phyloP scores from a whole-genome alignment of 805 yeast genomes.

The Sporopachydermia lactativora region DNA sequence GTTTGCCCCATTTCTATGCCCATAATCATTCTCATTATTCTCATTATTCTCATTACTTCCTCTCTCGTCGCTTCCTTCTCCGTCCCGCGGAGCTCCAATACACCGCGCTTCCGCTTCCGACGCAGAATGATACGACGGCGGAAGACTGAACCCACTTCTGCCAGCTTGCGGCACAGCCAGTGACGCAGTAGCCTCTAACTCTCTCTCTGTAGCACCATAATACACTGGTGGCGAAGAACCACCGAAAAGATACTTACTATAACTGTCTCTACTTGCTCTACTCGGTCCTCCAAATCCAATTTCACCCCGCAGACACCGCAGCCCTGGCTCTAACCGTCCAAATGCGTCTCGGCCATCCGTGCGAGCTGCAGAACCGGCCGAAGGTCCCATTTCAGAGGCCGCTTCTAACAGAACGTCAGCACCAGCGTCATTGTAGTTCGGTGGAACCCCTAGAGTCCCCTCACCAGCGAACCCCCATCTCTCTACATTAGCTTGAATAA shows the following conservation, averaged over 20 bases:
- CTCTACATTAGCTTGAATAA: slow-evolving; percentile 72
- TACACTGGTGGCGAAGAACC: not conserved
- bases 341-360: not conserved
- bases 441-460: slow-evolving; percentile 3
- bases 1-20: no score
- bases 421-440: not conserved
- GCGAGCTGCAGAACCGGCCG: not conserved
- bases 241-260: not conserved
- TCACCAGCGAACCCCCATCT: slow-evolving; percentile 60
- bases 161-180: not conserved
- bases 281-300: not conserved
- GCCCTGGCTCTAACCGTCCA: slow-evolving; percentile 1
- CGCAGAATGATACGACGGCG: slow-evolving; percentile 1
- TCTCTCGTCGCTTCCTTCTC: no score
- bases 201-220: not conserved
- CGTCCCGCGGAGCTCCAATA: no score
- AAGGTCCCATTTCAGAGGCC: not conserved
- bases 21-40: no score
- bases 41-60: no score
- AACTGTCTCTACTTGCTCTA: not conserved
- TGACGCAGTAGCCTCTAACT: not conserved
- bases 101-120: not conserved
- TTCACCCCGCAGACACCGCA: not conserved
- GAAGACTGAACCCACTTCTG: no score
- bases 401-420: not conserved